These are phyloP conservation scores for Cyberlindnera bimundalis DNA, from an alignment of 805 yeast species.

Conservation along the genomic window DNA sequence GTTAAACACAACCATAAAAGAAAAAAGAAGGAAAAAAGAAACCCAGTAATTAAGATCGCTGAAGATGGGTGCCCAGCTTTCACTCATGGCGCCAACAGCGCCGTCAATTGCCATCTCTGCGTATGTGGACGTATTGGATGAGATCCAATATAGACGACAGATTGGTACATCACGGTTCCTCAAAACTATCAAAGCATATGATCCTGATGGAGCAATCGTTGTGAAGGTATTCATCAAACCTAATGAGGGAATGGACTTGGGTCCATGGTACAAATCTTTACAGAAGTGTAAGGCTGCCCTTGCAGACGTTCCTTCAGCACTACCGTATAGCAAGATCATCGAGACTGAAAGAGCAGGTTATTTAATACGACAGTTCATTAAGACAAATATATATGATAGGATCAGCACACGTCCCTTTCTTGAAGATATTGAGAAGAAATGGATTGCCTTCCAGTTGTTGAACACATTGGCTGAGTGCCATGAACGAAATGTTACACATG, in stretches of 20 bases:
- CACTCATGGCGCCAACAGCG: conserved; percentile 84
- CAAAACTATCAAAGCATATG: conserved; percentile 80
- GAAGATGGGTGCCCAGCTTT: conserved; percentile 83
- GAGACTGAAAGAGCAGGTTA: conserved; percentile 94
- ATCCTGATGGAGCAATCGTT: conserved; percentile 66
- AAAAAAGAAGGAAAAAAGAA: background rate
- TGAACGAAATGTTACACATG: conserved; percentile 61
- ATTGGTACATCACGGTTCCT: conserved; percentile 80
- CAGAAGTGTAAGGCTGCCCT: conserved; percentile 39
- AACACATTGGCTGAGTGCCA: conserved; percentile 65
- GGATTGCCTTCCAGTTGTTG: conserved; percentile 80
- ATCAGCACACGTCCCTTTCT: conserved; percentile 84
- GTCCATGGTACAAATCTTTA: conserved; percentile 20
- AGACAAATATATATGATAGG: conserved; percentile 82
- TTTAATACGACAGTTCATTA: conserved; percentile 74
- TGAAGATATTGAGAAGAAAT: conserved; percentile 73
- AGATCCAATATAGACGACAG: conserved; percentile 70
- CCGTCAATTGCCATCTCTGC: conserved; percentile 91
- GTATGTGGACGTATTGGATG: conserved; percentile 75
- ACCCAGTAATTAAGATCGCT: conserved; percentile 40
- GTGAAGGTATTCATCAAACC: conserved; percentile 86
- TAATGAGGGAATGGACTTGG: conserved; percentile 29
- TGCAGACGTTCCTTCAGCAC: conserved; percentile 52
- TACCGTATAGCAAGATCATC: conserved; percentile 69
- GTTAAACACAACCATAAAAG: no score